These are phyloP conservation scores for Wickerhamomyces pijperi DNA, from an alignment of 805 yeast genomes.

Conservation along the genomic window DNA sequence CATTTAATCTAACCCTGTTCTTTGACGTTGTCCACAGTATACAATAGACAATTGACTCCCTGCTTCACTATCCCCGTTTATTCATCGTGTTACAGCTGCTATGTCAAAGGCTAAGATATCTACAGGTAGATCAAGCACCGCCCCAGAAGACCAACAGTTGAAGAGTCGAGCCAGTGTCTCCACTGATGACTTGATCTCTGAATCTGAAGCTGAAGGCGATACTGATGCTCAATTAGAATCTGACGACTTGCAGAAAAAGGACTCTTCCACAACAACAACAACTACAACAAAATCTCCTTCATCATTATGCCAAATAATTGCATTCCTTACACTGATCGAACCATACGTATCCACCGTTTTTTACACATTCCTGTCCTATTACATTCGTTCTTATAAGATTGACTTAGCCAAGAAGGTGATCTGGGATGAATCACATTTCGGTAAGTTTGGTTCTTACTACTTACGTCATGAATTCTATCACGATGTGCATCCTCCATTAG, in stretches of 20 bases:
- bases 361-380: slow-evolving; percentile 34
- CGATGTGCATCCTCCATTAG: slow-evolving; percentile 84
- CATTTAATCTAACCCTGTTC: too few relatives aligned
- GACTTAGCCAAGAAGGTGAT: slow-evolving; percentile 49
- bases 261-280: too few relatives aligned
- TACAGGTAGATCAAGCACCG: background rate
- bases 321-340: slow-evolving; percentile 4
- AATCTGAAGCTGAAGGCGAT: too few relatives aligned
- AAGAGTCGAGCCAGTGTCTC: background rate
- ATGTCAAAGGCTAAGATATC: background rate
- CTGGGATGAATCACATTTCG: slow-evolving; percentile 91
- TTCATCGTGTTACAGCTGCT: background rate
- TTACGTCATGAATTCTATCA: slow-evolving; percentile 70
- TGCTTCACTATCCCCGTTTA: too few relatives aligned
- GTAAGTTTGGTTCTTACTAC: slow-evolving; percentile 76
- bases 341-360: slow-evolving; percentile 28
- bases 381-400: slow-evolving; percentile 49
- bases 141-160: too few relatives aligned
- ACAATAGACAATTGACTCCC: too few relatives aligned
- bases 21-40: too few relatives aligned
- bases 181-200: too few relatives aligned
- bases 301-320: background rate
- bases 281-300: too few relatives aligned
- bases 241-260: too few relatives aligned
- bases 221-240: too few relatives aligned